A percentile compares a stretch with the other conserved stretches of the same genome.
These are phyloP conservation scores for Emmonsiellopsis sp. DNA, from an alignment of 2,329 filamentous ascomycete species.

Conservation along the genomic window DNA sequence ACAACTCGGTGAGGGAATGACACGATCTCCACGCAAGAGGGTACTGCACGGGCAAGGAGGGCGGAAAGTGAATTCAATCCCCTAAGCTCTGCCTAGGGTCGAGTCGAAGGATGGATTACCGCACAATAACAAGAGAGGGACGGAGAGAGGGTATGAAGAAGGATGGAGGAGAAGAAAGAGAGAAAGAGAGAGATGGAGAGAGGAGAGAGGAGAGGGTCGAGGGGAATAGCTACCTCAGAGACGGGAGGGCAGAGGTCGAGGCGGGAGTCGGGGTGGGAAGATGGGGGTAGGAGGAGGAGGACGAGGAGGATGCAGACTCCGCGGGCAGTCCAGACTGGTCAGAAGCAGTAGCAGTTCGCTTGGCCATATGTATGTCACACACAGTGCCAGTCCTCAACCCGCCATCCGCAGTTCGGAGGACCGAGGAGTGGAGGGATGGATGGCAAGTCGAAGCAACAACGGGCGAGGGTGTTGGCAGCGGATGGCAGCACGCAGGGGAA, in stretches of 20 bases:
- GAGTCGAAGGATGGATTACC: constrained; percentile 4
- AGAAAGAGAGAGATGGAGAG: constrained; percentile 4
- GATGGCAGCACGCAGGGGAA: background rate
- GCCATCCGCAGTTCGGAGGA: constrained; percentile 31
- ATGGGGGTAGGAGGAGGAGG: constrained; percentile 21
- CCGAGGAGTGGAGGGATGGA: constrained; percentile 15
- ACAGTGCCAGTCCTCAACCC: constrained; percentile 23
- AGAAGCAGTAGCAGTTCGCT: constrained; percentile 34
- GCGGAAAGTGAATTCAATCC: background rate
- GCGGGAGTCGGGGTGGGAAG: constrained; percentile 12
- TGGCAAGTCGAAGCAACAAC: constrained; percentile 5
- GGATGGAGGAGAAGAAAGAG: constrained; percentile 6
- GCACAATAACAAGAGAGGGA: constrained; percentile 7
- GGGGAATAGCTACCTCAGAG: constrained; percentile 25
- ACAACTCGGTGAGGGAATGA: background rate
- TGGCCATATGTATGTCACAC: constrained; percentile 36
- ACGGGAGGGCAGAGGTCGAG: constrained; percentile 20
- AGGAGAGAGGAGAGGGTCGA: constrained; percentile 11
- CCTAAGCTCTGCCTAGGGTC: constrained; percentile 1
- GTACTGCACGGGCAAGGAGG: constrained; percentile 3
- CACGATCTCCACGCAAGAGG: background rate
- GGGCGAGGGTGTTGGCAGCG: constrained; percentile 6
- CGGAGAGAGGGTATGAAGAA: constrained; percentile 9
- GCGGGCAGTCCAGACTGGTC: constrained; percentile 23
- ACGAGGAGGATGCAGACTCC: constrained; percentile 27